Base-by-base conservation (phyloP, 1,284 basidiomycete species). In the Trichosporon faecale region DNA sequence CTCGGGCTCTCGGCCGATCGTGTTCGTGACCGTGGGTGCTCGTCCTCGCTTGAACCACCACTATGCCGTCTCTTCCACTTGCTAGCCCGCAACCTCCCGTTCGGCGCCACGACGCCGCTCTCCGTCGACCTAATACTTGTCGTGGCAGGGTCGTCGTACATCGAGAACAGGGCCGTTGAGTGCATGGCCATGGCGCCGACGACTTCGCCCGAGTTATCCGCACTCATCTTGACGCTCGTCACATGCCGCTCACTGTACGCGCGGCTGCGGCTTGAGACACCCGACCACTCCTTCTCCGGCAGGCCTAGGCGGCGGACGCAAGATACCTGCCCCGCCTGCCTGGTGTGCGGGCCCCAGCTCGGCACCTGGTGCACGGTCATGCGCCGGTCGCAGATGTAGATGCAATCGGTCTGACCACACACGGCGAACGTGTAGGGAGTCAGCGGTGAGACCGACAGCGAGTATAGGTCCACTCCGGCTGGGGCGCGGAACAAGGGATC, bases 231-330 rank as follows among this genome's bases (percentile, higher is more conserved):
- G 33, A 89, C 89, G 35, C 92, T 92, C 27, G 92, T 94, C 68
- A 94, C 88, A 82, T 94, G 91, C 87, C 70, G 82, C 75, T 72
- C 86, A 79, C 72, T 63, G 68, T 74, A 75, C 85, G 84, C 66
- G 60, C 71, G 66, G 49, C 49, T 60, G 55, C 40, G 66, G 8
- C 68, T 71, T 8, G 66, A 52, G 31, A 76, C 75, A 14, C 65
- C 72, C 29, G 74, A 73, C 82, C 78, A 82, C 65, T 85, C 60
- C 79, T 77, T 70, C 72, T 81, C 73, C 0, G 77, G 73, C 60
- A 91, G 85, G 12, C 92, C 93, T 77, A 97, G 93, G 35, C 91
- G 88, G 66, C 94, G 88, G 7, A 97, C 93, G 78, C 94, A 96
- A 49, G 91, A 90, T 88, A 80, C 76, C 86, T 85, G 77, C 18